Evolutionary conservation across 768 basidiomycete genomes (phyloP), one percentile per base, ranked within the genome.

Genomic region (Tephrocybe sp.): DNA sequence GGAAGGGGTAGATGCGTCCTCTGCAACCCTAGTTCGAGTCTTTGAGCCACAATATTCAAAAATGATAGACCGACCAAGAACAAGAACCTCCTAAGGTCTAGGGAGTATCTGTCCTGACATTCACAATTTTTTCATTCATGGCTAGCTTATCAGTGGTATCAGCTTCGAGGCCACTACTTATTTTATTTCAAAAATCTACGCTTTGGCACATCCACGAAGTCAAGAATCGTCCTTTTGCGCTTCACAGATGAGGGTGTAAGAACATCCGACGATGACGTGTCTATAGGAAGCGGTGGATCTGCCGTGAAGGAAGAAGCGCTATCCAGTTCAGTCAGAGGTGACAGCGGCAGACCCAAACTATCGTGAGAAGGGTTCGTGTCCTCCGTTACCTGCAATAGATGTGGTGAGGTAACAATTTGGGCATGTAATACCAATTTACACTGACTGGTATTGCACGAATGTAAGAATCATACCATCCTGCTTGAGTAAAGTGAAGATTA

Each of bases 401-500:
- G n/a, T n/a, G n/a, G n/a, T n/a, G n/a, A n/a, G n/a, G n/a, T n/a
- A n/a, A n/a, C n/a, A n/a, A n/a, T n/a, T n/a, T n/a, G 40, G 8
- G 21, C 13, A 18, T 38, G 19, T 18, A 24, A 24, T 11, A 29
- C 13, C 16, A 25, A 15, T 10, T 15, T 45, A 24, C 24, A 53
- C 49, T 34, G 6, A 56, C 57, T 22, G 43, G 24, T 1, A 45
- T 22, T 12, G 58, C 36, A 15, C 58, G 54, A 6, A 50, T 47
- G 30, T 49, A 12, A 3, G 21, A 42, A 54, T 90, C 87, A 56
- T 89, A 89, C 78, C 80, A 88, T 3, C 87, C 88, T 18, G 63
- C 61, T 36, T 60, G 64, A n/a, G 74, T 67, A 25, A 63, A 63
- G 7, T 64, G 56, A 8, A 54, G 34, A 52, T 76, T 75, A 13